Percentiles rank a stretch among this genome's conserved stretches.
These are phyloP conservation scores for Ceratocystiopsis brevicomis DNA, from an alignment of 2,329 filamentous ascomycete species.

Conservation along the genomic window DNA sequence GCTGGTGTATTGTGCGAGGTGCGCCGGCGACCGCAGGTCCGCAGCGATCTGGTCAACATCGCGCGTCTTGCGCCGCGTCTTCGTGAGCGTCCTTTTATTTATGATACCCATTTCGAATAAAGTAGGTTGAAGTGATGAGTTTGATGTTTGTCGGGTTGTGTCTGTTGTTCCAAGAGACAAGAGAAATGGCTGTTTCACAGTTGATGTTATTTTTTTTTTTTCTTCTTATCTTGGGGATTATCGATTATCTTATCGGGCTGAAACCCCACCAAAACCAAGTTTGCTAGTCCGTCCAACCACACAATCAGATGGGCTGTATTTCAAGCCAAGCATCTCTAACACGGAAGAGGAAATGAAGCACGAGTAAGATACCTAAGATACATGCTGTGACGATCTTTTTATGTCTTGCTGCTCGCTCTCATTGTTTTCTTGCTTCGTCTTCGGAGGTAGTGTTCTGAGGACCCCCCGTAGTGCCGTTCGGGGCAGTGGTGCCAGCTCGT, in stretches of 20 bases:
- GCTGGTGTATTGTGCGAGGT: slow-evolving; percentile 61
- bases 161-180: too few relatives aligned
- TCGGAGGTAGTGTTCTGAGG: slow-evolving; percentile 1
- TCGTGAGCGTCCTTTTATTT: slow-evolving; percentile 47
- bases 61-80: slow-evolving; percentile 56
- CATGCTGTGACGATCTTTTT: too few relatives aligned
- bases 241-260: neutral
- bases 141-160: too few relatives aligned
- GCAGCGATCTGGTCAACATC: slow-evolving; percentile 84
- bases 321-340: too few relatives aligned
- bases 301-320: too few relatives aligned
- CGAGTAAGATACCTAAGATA: too few relatives aligned
- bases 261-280: too few relatives aligned
- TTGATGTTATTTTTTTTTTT: slow-evolving; percentile 8
- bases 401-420: neutral
- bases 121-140: too few relatives aligned
- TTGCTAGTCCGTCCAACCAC: too few relatives aligned
- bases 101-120: slow-evolving; percentile 41
- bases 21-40: slow-evolving; percentile 60
- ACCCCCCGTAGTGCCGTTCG: too few relatives aligned
- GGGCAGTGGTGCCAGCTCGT: slow-evolving; percentile 5
- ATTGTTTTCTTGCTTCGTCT: neutral
- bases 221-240: neutral
- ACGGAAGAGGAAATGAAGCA: too few relatives aligned
- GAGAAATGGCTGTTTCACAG: too few relatives aligned